Evolutionary conservation across 495 filamentous ascomycete genomes (phyloP).

Genomic region (Usnea hakonensis): DNA sequence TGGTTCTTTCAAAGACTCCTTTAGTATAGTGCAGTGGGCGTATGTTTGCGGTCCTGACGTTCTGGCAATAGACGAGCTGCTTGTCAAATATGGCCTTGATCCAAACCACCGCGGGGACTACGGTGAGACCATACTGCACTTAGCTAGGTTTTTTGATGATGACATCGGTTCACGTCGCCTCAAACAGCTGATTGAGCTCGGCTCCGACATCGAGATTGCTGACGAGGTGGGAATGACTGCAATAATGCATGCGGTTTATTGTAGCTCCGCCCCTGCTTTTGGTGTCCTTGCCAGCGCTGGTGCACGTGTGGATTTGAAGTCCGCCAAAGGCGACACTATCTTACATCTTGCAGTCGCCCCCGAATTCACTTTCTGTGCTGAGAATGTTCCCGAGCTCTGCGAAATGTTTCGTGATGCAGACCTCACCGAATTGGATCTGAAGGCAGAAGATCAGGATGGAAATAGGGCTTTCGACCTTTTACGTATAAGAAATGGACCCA

Average conservation of each 20-base stretch:
- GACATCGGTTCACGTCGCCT: not conserved
- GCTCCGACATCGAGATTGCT: not conserved
- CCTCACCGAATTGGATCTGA: not conserved
- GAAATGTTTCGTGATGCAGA: not conserved
- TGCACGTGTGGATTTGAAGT: not conserved
- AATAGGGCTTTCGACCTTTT: not conserved
- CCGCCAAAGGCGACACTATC: not conserved
- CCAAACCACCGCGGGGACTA: not conserved
- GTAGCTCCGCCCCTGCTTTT: not conserved
- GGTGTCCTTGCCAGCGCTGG: not conserved
- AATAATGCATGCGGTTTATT: not conserved
- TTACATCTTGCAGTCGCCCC: not conserved
- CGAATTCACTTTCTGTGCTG: too few species aligned
- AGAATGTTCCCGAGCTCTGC: not conserved
- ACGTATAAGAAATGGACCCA: not conserved
- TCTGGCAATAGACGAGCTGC: not conserved
- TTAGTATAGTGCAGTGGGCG: too few species aligned
- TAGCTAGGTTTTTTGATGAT: not conserved
- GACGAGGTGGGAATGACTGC: constrained; percentile 1
- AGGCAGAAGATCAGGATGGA: not conserved
- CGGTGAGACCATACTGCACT: not conserved
- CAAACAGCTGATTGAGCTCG: not conserved
- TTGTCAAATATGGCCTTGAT: not conserved
- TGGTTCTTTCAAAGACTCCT: not conserved
- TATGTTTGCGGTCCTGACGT: not conserved